These are phyloP conservation scores for Picochlorum sp. DNA, from an alignment of 139 green algal genomes.

Conservation along the genomic window DNA sequence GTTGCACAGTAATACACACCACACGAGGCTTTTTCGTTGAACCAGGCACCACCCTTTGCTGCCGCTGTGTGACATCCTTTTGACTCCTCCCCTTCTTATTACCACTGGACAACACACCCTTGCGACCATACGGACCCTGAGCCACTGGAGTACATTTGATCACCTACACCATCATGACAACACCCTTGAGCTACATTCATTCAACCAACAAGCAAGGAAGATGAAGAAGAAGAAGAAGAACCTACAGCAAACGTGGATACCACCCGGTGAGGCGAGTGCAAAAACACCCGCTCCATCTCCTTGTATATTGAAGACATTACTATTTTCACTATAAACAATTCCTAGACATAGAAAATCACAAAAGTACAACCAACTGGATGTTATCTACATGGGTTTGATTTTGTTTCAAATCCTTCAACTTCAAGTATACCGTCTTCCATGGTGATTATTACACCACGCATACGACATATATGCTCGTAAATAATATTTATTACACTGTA, in stretches of 20 bases:
- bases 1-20: conserved; percentile 42
- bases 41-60: conserved; percentile 7
- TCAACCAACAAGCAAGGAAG: too few species aligned
- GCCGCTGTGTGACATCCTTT: not conserved
- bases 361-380: too few species aligned
- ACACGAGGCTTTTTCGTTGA: conserved; percentile 37
- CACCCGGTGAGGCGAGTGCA: conserved; percentile 29
- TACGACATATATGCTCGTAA: too few species aligned
- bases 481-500: too few species aligned
- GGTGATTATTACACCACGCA: too few species aligned
- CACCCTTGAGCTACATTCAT: too few species aligned
- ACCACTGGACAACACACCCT: not conserved
- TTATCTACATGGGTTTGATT: too few species aligned
- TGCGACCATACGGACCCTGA: not conserved
- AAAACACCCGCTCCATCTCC: conserved; percentile 33
- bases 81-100: not conserved
- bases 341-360: too few species aligned
- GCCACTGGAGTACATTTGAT: conserved; percentile 16
- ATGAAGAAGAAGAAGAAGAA: not conserved
- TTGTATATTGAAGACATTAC: conserved; percentile 8
- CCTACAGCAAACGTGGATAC: conserved; percentile 28
- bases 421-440: too few species aligned
- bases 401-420: too few species aligned
- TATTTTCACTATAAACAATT: too few species aligned
- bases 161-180: conserved; percentile 12